Conservation (phyloP, 1,284 basidiomycete genomes). For the Papiliotrema flavescens region DNA sequence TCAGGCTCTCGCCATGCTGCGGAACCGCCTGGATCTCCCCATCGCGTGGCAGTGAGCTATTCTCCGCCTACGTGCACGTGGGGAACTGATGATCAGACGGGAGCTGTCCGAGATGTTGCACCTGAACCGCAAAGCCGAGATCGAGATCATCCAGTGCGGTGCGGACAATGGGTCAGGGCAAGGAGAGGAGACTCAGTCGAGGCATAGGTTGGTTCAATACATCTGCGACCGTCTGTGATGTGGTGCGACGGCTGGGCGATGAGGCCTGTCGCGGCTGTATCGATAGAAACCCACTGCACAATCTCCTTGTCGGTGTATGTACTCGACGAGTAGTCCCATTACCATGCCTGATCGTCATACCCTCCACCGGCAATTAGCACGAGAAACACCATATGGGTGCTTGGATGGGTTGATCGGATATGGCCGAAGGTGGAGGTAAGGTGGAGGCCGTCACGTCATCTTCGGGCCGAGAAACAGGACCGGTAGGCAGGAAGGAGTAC, state of each 20-base stretch:
- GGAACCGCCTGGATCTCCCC: constrained; percentile 55
- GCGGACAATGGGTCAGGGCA: background rate
- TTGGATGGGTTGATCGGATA: too few relatives aligned
- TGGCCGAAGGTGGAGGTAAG: too few relatives aligned
- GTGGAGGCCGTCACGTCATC: background rate
- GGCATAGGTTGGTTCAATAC: constrained; percentile 16
- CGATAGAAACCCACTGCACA: too few relatives aligned
- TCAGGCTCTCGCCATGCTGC: constrained; percentile 68
- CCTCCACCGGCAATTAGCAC: too few relatives aligned
- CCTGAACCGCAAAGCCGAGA: constrained; percentile 78
- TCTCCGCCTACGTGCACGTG: background rate
- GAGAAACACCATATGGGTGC: too few relatives aligned
- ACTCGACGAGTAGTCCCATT: too few relatives aligned
- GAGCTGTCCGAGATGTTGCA: constrained; percentile 76
- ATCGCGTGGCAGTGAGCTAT: constrained; percentile 63
- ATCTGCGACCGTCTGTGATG: constrained; percentile 8
- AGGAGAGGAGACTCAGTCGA: background rate
- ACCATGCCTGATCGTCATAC: too few relatives aligned
- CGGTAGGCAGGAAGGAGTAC: too few relatives aligned
- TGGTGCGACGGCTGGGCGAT: too few relatives aligned
- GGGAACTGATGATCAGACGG: constrained; percentile 49
- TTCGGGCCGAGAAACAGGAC: background rate
- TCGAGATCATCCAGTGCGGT: constrained; percentile 60
- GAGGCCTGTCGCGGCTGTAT: too few relatives aligned
- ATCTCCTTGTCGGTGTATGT: too few relatives aligned